Percentiles rank a stretch among this genome's conserved stretches.
phyloP scores from a whole-genome alignment of 2,329 filamentous ascomycete species.

The Hypoxylon rubiginosum region DNA sequence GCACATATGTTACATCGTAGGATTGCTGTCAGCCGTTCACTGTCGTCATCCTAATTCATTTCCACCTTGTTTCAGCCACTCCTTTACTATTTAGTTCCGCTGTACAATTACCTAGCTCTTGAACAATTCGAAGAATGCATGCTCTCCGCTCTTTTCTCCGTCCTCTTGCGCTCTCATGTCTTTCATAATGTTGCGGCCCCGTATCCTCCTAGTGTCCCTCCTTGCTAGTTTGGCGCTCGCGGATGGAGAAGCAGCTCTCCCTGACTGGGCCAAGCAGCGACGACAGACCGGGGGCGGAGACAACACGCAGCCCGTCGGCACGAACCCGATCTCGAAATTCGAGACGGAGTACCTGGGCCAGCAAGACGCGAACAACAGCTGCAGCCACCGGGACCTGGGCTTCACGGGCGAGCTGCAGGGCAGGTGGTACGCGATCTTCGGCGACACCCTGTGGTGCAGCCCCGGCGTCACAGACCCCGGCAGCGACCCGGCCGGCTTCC shows the following conservation, averaged over 20 bases:
- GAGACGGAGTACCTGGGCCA: conserved; percentile 53
- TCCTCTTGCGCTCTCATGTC: neutral
- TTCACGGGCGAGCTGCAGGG: conserved; percentile 55
- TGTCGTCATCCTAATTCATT: conserved; percentile 15
- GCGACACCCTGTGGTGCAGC: conserved; percentile 55
- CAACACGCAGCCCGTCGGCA: conserved; percentile 56
- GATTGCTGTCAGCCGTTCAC: conserved; percentile 3
- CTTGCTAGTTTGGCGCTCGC: neutral
- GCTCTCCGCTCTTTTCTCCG: neutral
- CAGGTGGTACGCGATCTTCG: conserved; percentile 57
- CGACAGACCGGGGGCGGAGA: conserved; percentile 40
- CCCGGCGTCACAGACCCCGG: conserved; percentile 51
- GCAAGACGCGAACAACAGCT: conserved; percentile 56
- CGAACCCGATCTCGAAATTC: conserved; percentile 53
- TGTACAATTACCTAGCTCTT: neutral
- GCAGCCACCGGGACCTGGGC: conserved; percentile 55
- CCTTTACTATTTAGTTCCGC: neutral
- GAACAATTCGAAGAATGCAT: neutral
- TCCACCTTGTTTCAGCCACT: conserved; percentile 6
- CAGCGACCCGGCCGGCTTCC: conserved; percentile 52
- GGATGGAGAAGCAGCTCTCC: neutral
- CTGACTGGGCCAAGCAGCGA: conserved; percentile 10
- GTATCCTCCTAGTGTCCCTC: conserved; percentile 3
- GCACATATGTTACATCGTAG: conserved; percentile 1
- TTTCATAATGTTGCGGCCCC: conserved; percentile 7